Percentiles rank a stretch among this genome's conserved stretches.
These are phyloP conservation scores for Trametes pubescens DNA, from an alignment of 1,284 basidiomycete genomes.

Conservation along the genomic window DNA sequence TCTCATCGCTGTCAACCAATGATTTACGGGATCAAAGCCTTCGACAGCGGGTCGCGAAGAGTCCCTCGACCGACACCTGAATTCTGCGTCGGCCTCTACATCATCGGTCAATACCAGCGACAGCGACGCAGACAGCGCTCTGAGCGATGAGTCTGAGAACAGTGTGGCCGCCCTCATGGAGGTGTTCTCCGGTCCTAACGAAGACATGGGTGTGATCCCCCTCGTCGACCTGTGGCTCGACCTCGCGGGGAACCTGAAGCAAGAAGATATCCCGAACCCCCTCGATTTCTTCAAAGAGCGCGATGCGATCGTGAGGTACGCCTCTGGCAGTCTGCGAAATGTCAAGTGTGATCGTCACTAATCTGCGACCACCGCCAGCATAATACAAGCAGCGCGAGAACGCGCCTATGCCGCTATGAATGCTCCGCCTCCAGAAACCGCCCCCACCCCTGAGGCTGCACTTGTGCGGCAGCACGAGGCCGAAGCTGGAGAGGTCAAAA, in stretches of 20 bases:
- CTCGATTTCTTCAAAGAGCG: neutral
- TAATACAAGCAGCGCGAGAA: no score
- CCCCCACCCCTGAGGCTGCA: no score
- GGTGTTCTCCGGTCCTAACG: neutral
- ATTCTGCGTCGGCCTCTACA: neutral
- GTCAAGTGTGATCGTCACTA: no score
- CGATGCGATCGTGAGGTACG: conserved; percentile 1
- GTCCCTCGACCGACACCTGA: no score
- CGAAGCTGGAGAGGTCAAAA: no score
- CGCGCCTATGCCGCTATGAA: no score
- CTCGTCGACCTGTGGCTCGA: conserved; percentile 12
- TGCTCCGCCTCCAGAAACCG: no score
- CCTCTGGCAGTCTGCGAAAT: no score
- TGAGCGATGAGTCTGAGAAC: neutral
- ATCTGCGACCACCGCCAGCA: no score
- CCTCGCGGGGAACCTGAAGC: conserved; percentile 8
- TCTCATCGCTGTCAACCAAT: neutral
- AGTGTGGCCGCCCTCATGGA: neutral
- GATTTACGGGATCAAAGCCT: neutral
- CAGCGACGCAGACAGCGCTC: neutral
- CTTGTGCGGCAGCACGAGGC: no score
- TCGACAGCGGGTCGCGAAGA: no score
- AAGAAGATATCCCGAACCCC: conserved; percentile 12
- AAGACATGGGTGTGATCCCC: neutral
- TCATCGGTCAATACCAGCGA: neutral